Conservation (phyloP, 1,139 yeast species). For the Chernovozyma aurita region DNA sequence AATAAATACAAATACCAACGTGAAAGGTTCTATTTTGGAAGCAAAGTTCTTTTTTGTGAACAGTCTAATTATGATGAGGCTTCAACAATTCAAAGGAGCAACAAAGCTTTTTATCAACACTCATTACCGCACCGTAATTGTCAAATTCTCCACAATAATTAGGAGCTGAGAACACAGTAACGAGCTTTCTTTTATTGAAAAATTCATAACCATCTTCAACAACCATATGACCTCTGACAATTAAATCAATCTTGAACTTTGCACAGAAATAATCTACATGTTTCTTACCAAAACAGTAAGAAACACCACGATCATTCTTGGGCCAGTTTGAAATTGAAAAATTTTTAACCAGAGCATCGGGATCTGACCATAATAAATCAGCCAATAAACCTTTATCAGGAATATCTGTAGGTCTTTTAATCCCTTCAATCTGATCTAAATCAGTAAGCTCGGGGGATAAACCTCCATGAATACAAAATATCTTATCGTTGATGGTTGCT, state of each 20-base stretch:
- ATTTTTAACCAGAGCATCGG: conserved; percentile 54
- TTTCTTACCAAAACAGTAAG: conserved; percentile 71
- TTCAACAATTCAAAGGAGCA: conserved; percentile 82
- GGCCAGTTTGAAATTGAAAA: conserved; percentile 58
- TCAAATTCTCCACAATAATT: conserved; percentile 90
- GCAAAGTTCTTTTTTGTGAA: no score
- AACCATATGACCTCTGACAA: conserved; percentile 89
- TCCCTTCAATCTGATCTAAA: conserved; percentile 62
- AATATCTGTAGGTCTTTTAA: conserved; percentile 80
- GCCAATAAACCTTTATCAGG: conserved; percentile 81
- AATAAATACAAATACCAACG: no score
- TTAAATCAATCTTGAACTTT: conserved; percentile 69
- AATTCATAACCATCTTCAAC: conserved; percentile 92
- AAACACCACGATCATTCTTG: conserved; percentile 82
- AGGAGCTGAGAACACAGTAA: conserved; percentile 84
- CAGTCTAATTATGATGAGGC: no score
- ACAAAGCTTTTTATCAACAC: conserved; percentile 68
- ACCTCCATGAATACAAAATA: conserved; percentile 89
- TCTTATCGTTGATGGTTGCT: conserved; percentile 78
- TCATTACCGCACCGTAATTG: conserved; percentile 89
- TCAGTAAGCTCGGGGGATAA: conserved; percentile 69
- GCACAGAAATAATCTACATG: conserved; percentile 70
- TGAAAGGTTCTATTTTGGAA: no score
- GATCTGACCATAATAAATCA: conserved; percentile 86
- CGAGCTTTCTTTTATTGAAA: conserved; percentile 70